These are phyloP conservation scores for Paraphoma chrysanthemicola DNA, from an alignment of 2,329 filamentous ascomycete genomes.

Conservation along the genomic window DNA sequence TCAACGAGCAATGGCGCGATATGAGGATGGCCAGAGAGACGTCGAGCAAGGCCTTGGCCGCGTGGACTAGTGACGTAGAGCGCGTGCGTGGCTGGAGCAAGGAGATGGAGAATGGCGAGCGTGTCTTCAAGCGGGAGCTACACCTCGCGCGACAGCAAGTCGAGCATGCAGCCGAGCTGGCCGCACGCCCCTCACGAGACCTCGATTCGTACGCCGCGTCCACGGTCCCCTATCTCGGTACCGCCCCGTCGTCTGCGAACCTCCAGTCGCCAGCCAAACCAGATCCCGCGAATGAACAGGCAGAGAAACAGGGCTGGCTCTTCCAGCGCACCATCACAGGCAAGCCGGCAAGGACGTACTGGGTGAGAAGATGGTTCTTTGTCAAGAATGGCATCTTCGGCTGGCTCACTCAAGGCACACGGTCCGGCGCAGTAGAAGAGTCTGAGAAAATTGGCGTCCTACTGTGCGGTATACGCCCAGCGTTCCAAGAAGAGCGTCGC, in stretches of 20 bases:
- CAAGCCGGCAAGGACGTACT: constrained; percentile 88
- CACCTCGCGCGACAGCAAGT: constrained; percentile 80
- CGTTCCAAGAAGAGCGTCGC: constrained; percentile 87
- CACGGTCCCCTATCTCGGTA: constrained; percentile 86
- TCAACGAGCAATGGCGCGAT: constrained; percentile 87
- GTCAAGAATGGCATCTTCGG: constrained; percentile 96
- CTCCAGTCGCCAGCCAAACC: constrained; percentile 61
- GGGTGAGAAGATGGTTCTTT: constrained; percentile 94
- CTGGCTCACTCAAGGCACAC: constrained; percentile 82
- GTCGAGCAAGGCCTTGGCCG: constrained; percentile 66
- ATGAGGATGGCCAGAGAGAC: constrained; percentile 76
- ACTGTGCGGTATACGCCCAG: constrained; percentile 89
- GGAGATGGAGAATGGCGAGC: constrained; percentile 92
- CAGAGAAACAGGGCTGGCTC: constrained; percentile 94
- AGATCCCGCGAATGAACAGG: constrained; percentile 52
- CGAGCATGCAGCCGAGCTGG: constrained; percentile 75
- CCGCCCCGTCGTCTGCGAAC: constrained; percentile 64
- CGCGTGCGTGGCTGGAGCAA: constrained; percentile 90
- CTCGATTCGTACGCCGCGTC: constrained; percentile 91
- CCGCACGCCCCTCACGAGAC: constrained; percentile 83
- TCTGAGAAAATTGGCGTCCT: constrained; percentile 96
- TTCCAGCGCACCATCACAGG: constrained; percentile 82
- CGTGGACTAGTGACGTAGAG: constrained; percentile 83
- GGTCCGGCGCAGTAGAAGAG: constrained; percentile 86
- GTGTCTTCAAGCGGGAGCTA: constrained; percentile 81